Conservation (phyloP, 2,329 filamentous ascomycete species). For the Xylaria sp. region DNA sequence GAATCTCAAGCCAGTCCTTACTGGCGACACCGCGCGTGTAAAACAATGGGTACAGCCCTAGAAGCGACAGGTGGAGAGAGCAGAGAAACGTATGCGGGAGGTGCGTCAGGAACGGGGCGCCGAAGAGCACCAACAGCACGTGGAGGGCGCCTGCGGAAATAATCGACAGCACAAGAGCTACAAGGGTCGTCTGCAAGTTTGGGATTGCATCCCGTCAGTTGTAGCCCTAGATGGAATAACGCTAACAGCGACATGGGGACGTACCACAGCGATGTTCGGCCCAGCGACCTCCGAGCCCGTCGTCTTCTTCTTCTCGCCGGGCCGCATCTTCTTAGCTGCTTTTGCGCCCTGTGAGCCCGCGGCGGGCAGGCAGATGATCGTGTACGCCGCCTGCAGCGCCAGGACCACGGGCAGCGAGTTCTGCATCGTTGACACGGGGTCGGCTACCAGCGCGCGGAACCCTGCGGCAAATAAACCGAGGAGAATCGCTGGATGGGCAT, state of each 20-base stretch:
- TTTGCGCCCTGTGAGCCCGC: slow-evolving; percentile 60
- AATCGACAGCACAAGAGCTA: slow-evolving; percentile 69
- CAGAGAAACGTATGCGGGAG: slow-evolving; percentile 80
- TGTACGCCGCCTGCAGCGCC: slow-evolving; percentile 71
- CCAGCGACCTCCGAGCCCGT: slow-evolving; percentile 52
- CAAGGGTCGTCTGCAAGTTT: slow-evolving; percentile 71
- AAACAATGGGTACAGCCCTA: slow-evolving; percentile 81
- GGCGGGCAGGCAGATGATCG: slow-evolving; percentile 70
- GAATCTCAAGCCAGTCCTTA: slow-evolving; percentile 75
- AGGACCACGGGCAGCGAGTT: slow-evolving; percentile 70
- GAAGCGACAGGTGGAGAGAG: slow-evolving; percentile 81
- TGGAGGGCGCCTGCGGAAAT: slow-evolving; percentile 55
- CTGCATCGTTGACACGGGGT: slow-evolving; percentile 73
- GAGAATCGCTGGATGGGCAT: slow-evolving; percentile 75
- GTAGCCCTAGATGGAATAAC: neutral
- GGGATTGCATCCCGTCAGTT: slow-evolving; percentile 22
- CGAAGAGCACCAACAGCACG: slow-evolving; percentile 82
- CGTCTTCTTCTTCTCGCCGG: slow-evolving; percentile 65
- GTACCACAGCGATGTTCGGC: slow-evolving; percentile 59
- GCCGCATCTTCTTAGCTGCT: slow-evolving; percentile 60
- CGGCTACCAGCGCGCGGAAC: slow-evolving; percentile 73
- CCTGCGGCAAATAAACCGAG: slow-evolving; percentile 70
- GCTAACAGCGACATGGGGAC: slow-evolving; percentile 44
- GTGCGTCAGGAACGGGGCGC: slow-evolving; percentile 88
- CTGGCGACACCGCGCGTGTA: slow-evolving; percentile 85